A percentile compares a stretch with the other conserved stretches of the same genome.
Evolutionary conservation across 1,139 yeast species (phyloP).

Genomic region (Yamadazyma membranifaciens): DNA sequence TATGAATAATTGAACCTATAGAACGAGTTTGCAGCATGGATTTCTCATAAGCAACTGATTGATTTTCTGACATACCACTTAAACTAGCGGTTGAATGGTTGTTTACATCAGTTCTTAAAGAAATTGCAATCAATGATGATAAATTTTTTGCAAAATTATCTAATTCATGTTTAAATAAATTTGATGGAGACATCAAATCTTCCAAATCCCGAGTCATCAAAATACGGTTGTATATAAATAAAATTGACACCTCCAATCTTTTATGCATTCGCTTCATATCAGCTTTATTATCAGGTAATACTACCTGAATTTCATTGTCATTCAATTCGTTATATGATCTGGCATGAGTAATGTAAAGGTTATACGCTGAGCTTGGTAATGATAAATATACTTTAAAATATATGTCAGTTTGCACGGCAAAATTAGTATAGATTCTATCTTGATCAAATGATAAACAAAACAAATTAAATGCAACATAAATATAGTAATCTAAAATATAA

Average conservation of each 20-base stretch:
- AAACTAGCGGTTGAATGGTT: not conserved
- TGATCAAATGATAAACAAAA: constrained; percentile 19
- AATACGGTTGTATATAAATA: constrained; percentile 29
- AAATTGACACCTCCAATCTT: constrained; percentile 35
- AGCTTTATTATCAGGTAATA: constrained; percentile 4
- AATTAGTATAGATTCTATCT: constrained; percentile 7
- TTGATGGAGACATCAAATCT: constrained; percentile 20
- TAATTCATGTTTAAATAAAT: constrained; percentile 21
- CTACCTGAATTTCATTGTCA: not conserved
- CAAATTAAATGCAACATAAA: constrained; percentile 32
- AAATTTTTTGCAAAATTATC: not conserved
- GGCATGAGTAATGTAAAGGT: not conserved
- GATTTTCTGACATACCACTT: not conserved
- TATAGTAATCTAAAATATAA: constrained; percentile 27
- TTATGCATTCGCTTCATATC: constrained; percentile 11
- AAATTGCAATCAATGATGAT: not conserved
- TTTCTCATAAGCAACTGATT: not conserved
- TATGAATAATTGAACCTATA: constrained; percentile 24
- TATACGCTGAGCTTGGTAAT: constrained; percentile 8
- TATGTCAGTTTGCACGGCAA: constrained; percentile 22
- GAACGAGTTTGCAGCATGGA: constrained; percentile 16
- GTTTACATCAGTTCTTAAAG: not conserved
- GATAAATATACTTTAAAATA: constrained; percentile 22
- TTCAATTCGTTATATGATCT: not conserved
- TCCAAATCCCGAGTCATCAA: constrained; percentile 21